phyloP scores from a whole-genome alignment of 208 protist species.

The Leptomonas seymouri region DNA sequence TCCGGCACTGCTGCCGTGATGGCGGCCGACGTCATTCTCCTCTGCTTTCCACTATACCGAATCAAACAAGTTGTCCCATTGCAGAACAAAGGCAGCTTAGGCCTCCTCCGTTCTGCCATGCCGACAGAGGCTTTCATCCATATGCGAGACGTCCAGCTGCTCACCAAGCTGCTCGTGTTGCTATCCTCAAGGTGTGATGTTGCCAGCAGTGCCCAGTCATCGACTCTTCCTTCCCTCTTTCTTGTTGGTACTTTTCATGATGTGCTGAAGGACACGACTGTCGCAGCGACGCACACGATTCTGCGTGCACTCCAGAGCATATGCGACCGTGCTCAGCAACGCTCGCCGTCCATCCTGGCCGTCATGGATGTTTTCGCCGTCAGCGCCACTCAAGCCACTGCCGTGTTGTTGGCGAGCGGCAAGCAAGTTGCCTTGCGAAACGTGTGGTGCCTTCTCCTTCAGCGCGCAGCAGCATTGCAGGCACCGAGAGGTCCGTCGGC shows the following conservation, averaged over 20 bases:
- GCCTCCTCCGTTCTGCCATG: background rate
- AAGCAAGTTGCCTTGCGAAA: background rate
- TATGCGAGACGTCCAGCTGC: constrained; percentile 7
- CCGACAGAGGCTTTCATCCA: constrained; percentile 25
- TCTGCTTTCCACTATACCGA: constrained; percentile 19
- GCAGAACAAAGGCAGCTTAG: background rate
- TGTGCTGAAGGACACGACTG: constrained; percentile 21
- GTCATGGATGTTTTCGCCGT: constrained; percentile 13
- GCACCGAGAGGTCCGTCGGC: background rate
- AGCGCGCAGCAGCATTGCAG: background rate
- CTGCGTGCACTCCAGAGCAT: constrained; percentile 15
- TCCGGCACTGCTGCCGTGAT: constrained; percentile 3
- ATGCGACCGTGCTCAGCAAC: constrained; percentile 3
- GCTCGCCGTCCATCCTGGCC: constrained; percentile 5
- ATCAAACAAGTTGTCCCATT: constrained; percentile 24
- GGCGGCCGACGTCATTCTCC: constrained; percentile 21
- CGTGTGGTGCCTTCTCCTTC: constrained; percentile 5
- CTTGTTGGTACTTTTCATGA: constrained; percentile 31
- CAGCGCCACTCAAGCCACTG: constrained; percentile 13
- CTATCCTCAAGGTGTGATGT: constrained; percentile 7
- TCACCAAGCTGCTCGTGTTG: constrained; percentile 11
- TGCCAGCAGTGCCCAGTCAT: background rate
- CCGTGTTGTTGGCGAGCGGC: background rate
- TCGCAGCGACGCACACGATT: constrained; percentile 23
- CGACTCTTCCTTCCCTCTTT: constrained; percentile 2